Conservation (phyloP, 2,329 filamentous ascomycete species). For the Dryadomyces quercus-mongolicae region DNA sequence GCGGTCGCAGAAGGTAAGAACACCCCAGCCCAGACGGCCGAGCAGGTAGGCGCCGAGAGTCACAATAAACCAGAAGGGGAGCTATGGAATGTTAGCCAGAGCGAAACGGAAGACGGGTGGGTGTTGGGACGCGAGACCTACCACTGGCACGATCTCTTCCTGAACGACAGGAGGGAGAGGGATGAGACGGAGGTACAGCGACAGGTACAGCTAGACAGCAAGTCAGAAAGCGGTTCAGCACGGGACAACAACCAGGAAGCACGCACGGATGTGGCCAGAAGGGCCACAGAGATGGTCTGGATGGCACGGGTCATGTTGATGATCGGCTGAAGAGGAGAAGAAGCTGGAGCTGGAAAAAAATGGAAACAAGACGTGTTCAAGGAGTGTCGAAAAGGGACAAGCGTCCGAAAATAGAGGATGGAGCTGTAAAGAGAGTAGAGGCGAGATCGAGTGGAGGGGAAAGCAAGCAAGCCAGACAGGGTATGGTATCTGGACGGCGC, state of each 20-base stretch:
- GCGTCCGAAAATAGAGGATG: no score
- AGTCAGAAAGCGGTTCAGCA: no score
- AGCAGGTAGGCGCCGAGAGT: conserved; percentile 87
- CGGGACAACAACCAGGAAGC: no score
- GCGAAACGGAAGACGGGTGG: not conserved
- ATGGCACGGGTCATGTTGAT: conserved; percentile 80
- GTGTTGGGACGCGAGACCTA: conserved; percentile 37
- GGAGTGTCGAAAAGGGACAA: no score
- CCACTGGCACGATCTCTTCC: conserved; percentile 76
- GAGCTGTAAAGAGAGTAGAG: no score
- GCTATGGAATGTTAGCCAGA: conserved; percentile 35
- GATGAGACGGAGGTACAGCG: conserved; percentile 71
- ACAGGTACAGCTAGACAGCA: conserved; percentile 66
- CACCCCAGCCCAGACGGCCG: conserved; percentile 80
- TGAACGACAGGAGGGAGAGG: conserved; percentile 69
- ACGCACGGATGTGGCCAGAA: conserved; percentile 78
- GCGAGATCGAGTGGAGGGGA: no score
- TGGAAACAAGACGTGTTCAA: no score
- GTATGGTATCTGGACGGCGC: not conserved
- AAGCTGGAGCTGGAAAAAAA: no score
- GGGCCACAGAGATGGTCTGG: conserved; percentile 78
- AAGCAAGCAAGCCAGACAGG: not conserved
- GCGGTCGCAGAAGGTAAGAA: conserved; percentile 94
- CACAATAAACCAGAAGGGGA: conserved; percentile 87
- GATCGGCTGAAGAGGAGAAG: not conserved